phyloP scores from a whole-genome alignment of 140 eudicot genomes.

The Senecio squalidus region DNA sequence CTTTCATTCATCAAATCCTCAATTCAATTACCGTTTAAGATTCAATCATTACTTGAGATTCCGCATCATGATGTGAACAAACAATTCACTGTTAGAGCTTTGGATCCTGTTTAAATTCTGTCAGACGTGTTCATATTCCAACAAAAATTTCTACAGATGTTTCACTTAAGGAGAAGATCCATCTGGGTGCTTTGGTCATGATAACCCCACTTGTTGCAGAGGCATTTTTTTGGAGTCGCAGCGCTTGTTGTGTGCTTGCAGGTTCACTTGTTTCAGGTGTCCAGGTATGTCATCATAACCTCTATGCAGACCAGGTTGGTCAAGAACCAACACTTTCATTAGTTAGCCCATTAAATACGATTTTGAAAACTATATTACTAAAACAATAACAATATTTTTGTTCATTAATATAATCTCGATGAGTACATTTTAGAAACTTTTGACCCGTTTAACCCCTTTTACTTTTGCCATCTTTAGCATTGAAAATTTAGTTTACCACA shows the following conservation, averaged over 20 bases:
- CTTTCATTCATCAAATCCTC: no score
- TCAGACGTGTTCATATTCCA: neutral
- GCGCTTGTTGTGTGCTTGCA: slow-evolving; percentile 7
- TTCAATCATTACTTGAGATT: no score
- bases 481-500: neutral
- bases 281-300: slow-evolving; percentile 35
- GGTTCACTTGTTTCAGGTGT: slow-evolving; percentile 38
- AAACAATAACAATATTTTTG: no score
- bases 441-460: neutral
- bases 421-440: neutral
- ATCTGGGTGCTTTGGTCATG: slow-evolving; percentile 4
- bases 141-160: slow-evolving; percentile 7
- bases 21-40: no score
- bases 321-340: no score
- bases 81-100: no score
- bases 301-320: no score
- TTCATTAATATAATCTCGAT: no score
- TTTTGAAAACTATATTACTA: neutral
- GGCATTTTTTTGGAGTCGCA: neutral
- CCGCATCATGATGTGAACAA: no score
- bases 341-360: no score
- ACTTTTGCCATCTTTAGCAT: neutral
- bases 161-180: slow-evolving; percentile 5
- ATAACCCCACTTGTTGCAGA: neutral
- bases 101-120: slow-evolving; percentile 1